A percentile compares a stretch with the other conserved stretches of the same genome.
Conservation (phyloP, 2,329 filamentous ascomycete genomes). For the Tolypocladium ovalisporum region DNA sequence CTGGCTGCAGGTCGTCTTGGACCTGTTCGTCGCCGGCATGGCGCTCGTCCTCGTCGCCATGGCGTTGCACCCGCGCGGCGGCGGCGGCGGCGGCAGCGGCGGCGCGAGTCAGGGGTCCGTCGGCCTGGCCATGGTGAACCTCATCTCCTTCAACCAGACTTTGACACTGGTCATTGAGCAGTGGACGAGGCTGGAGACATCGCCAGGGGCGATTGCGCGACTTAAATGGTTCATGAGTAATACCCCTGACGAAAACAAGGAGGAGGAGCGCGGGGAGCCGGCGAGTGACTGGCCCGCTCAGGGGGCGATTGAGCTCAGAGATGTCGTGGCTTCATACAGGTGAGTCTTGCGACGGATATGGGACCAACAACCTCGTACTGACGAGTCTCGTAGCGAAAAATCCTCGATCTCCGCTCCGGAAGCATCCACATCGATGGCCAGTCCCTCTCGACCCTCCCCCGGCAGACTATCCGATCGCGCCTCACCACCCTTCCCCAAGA, state of each 20-base stretch:
- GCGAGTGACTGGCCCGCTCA: slow-evolving; percentile 14
- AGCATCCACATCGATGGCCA: slow-evolving; percentile 31
- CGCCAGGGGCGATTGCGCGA: slow-evolving; percentile 21
- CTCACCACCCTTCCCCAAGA: slow-evolving; percentile 39
- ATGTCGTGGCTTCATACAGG: slow-evolving; percentile 16
- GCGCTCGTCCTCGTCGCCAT: slow-evolving; percentile 34
- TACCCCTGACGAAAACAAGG: slow-evolving; percentile 16
- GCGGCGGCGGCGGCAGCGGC: not conserved
- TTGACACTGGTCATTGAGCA: slow-evolving; percentile 18
- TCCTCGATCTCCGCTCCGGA: slow-evolving; percentile 26
- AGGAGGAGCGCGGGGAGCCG: not conserved
- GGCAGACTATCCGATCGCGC: slow-evolving; percentile 28
- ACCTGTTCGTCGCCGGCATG: slow-evolving; percentile 34
- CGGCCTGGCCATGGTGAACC: slow-evolving; percentile 18
- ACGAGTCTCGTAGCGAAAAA: too few relatives aligned
- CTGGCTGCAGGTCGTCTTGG: slow-evolving; percentile 36
- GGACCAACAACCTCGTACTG: slow-evolving; percentile 1
- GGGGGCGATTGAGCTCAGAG: slow-evolving; percentile 14
- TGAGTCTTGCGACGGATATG: not conserved
- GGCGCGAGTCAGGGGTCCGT: slow-evolving; percentile 16
- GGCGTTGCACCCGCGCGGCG: slow-evolving; percentile 18
- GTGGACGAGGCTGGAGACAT: slow-evolving; percentile 26
- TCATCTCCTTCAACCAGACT: slow-evolving; percentile 17
- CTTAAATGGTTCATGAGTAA: slow-evolving; percentile 18
- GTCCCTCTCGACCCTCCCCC: slow-evolving; percentile 28